These are phyloP conservation scores for Penicillium diatomitis DNA, from an alignment of 495 filamentous ascomycete species.

Conservation along the genomic window DNA sequence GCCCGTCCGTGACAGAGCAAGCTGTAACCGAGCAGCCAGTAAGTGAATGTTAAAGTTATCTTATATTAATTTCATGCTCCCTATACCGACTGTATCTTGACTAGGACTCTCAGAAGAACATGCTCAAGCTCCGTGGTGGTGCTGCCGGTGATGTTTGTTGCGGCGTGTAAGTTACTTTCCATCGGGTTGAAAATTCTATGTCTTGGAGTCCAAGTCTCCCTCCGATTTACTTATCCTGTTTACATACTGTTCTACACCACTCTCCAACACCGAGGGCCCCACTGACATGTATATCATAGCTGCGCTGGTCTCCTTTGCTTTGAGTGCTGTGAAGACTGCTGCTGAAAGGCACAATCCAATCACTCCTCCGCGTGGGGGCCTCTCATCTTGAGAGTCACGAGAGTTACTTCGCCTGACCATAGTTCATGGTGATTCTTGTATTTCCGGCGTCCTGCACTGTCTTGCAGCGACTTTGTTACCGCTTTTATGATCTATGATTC, in stretches of 20 bases:
- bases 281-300: slow-evolving; percentile 6
- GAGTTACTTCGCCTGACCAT: not conserved
- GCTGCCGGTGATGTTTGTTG: slow-evolving; percentile 35
- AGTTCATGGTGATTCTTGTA: not conserved
- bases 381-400: not conserved
- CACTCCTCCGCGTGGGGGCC: not conserved
- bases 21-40: slow-evolving; percentile 31
- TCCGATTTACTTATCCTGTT: not conserved
- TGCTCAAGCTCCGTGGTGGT: slow-evolving; percentile 38
- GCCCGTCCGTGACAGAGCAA: slow-evolving; percentile 15
- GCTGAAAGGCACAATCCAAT: slow-evolving; percentile 7
- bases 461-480: too few species aligned
- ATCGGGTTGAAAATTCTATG: not conserved
- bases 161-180: slow-evolving; percentile 28
- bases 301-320: slow-evolving; percentile 37
- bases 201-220: not conserved
- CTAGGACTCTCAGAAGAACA: slow-evolving; percentile 27
- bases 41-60: not conserved
- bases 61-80: too few species aligned
- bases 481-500: too few species aligned
- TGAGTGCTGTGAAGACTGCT: slow-evolving; percentile 30
- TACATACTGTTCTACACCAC: not conserved
- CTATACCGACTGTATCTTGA: not conserved
- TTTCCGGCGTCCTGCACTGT: too few species aligned
- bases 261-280: too few species aligned